These are phyloP conservation scores for Colletotrichum lentis DNA, from an alignment of 2,329 filamentous ascomycete genomes.

Conservation along the genomic window DNA sequence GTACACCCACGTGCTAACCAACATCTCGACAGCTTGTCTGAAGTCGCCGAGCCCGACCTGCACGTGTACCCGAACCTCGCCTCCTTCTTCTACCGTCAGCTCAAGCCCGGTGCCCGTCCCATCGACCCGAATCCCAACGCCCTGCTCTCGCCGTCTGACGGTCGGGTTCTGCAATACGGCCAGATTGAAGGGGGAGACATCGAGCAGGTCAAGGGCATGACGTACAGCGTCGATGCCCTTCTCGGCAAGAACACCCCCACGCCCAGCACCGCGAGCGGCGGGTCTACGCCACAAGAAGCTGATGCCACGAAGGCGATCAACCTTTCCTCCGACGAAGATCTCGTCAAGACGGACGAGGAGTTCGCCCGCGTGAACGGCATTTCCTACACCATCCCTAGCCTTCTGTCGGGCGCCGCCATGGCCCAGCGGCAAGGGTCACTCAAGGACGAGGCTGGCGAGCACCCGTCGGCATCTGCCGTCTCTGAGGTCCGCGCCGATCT, in stretches of 20 bases:
- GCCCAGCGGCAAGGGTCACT: conserved; percentile 59
- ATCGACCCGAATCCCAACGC: conserved; percentile 83
- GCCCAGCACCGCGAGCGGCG: conserved; percentile 59
- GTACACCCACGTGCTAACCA: conserved; percentile 36
- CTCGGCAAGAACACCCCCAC: conserved; percentile 73
- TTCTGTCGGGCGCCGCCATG: conserved; percentile 76
- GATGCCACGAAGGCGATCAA: conserved; percentile 42
- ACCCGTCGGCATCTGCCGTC: conserved; percentile 73
- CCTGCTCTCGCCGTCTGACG: conserved; percentile 88
- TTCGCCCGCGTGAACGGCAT: conserved; percentile 96
- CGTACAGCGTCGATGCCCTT: conserved; percentile 92
- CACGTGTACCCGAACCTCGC: conserved; percentile 91
- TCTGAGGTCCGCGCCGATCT: conserved; percentile 86
- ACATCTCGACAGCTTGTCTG: conserved; percentile 70
- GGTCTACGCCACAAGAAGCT: conserved; percentile 42
- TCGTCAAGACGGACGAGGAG: conserved; percentile 84
- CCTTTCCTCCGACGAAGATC: conserved; percentile 64
- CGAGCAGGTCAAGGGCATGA: conserved; percentile 98
- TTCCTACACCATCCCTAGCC: conserved; percentile 86
- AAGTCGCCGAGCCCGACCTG: conserved; percentile 88
- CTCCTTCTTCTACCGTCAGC: conserved; percentile 93
- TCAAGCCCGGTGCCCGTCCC: conserved; percentile 88
- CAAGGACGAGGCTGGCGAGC: conserved; percentile 75
- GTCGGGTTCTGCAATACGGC: conserved; percentile 89
- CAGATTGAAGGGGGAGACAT: conserved; percentile 93